Base-by-base conservation (phyloP, 768 basidiomycete genomes). In the Rubroboletus satanas region DNA sequence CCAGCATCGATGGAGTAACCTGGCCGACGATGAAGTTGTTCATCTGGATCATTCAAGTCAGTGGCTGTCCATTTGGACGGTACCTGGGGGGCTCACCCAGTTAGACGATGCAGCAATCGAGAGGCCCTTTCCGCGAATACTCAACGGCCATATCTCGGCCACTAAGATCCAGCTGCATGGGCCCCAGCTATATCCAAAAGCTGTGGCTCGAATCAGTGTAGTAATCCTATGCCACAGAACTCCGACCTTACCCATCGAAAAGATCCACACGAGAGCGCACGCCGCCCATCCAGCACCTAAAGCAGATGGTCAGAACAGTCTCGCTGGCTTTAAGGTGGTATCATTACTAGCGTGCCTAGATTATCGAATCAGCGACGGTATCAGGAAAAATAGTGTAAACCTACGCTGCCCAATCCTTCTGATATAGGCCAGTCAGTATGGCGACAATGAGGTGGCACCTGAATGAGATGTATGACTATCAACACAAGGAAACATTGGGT, bases 141-240 rank as follows among this genome's bases (percentile, higher is more conserved):
- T 83, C 62, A 88, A 66, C 14, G 85, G 84, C 82, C 82, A 86
- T 47, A 86, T 87, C 72, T 89, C 87, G 9, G 88, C 83, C 11
- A 87, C 82, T 38, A 89, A 72, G 67, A 90, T 87, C 88, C 88
- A 90, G 11, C 85, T 77, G 62, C 85, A 85, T 12, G 87, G 86
- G 73, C 83, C 88, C 88, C 88, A 91, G 53, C 83, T 84, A 62
- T 87, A 89, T 44, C 88, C 88, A 62, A 88, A 88, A 5, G 73
- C 81, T 79, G 43, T 33, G 14, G 41, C 11, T 15, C 26, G 37
- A n/a, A 48, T 41, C 14, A 47, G 42, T 52, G 15, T 39, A 36
- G 15, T 39, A 36, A 21, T 15, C 6, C 15, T 21, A 9, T 7
- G 18, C 18, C 17, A 9, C 15, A 9, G 17, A 39, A 29, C 31